These are phyloP conservation scores for Gossypium laxum DNA, from an alignment of 441 rosid species.

Conservation along the genomic window DNA sequence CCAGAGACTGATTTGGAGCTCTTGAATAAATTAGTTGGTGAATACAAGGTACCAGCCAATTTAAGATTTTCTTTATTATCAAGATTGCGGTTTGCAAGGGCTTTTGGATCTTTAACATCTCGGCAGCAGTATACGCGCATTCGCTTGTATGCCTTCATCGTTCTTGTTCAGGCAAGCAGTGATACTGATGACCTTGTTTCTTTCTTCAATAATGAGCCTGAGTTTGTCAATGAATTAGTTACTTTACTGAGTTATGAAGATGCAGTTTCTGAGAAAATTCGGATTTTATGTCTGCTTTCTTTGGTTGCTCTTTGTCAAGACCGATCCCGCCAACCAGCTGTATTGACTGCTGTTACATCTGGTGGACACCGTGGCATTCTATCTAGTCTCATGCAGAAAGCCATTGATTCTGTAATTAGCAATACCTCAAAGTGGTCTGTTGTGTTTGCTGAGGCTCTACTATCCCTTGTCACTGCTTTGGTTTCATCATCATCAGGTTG, in stretches of 20 bases:
- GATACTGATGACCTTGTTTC: conserved; percentile 68
- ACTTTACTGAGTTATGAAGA: conserved; percentile 72
- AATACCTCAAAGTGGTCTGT: conserved; percentile 71
- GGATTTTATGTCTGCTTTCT: conserved; percentile 61
- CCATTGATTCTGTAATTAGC: conserved; percentile 65
- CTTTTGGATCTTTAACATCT: conserved; percentile 59
- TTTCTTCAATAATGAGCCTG: conserved; percentile 85
- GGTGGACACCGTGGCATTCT: conserved; percentile 88
- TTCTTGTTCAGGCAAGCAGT: conserved; percentile 81
- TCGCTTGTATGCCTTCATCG: conserved; percentile 82
- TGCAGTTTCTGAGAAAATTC: conserved; percentile 78
- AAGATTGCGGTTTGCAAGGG: conserved; percentile 86
- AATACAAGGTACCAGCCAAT: conserved; percentile 65
- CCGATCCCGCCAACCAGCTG: conserved; percentile 75
- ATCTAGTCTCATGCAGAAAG: conserved; percentile 86
- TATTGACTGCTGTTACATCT: conserved; percentile 79
- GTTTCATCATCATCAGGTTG: conserved; percentile 91
- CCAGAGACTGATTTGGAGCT: conserved; percentile 75
- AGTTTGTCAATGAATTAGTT: conserved; percentile 80
- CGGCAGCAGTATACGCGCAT: conserved; percentile 84
- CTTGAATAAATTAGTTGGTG: conserved; percentile 56
- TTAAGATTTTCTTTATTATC: conserved; percentile 78
- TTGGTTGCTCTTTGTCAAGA: conserved; percentile 90
- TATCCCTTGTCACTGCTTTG: conserved; percentile 81
- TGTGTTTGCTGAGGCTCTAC: conserved; percentile 81